Base-by-base conservation (phyloP, 306 rosid species). In the Vicia sativa region DNA sequence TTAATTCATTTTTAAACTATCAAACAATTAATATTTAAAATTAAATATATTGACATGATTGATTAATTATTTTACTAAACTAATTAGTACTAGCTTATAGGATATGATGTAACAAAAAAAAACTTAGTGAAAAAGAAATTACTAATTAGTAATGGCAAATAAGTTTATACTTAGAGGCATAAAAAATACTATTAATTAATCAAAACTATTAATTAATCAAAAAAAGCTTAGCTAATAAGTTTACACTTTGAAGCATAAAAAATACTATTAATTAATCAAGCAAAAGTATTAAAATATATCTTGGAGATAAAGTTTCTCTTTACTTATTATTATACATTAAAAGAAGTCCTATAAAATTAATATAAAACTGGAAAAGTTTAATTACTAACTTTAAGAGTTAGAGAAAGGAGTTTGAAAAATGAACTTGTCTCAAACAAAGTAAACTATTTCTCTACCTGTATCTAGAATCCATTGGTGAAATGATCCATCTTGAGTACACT, bases 391-490 rank as follows among this genome's bases (percentile, higher is more conserved):
- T 21, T 1, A 60, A 60, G 48, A 41, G 13, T 1, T 37, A 60
- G 48, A 41, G 13, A 56, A 62, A 42, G 28, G 2, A 8, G 9
- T 62, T 63, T 6, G 1, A 63, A 61, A 46, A 46, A 34, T 52
- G 23, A 19, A 19, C 9, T 46, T 35, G 5, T 21, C 16, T n/a
- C 26, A 2, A 11, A 53, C 5, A 14, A 53, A 49, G 18, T 3
- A 8, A 53, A 12, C 28, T 14, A 48, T 16, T 4, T 48, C 1
- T 21, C 34, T 29, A 58, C 97, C 96, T 90, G 84, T 90, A 93
- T 90, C 75, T 93, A 2, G 97, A 86, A 72, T 87, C 83, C 95
- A 86, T 70, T 25, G 98, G 97, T 3, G 88, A 88, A 61, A 93
- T 71, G 70, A 90, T 83, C 96, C 96, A 79, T 0, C 74, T 74